Evolutionary conservation across 139 green algal species (phyloP).

Genomic region (Closterium sp.): DNA sequence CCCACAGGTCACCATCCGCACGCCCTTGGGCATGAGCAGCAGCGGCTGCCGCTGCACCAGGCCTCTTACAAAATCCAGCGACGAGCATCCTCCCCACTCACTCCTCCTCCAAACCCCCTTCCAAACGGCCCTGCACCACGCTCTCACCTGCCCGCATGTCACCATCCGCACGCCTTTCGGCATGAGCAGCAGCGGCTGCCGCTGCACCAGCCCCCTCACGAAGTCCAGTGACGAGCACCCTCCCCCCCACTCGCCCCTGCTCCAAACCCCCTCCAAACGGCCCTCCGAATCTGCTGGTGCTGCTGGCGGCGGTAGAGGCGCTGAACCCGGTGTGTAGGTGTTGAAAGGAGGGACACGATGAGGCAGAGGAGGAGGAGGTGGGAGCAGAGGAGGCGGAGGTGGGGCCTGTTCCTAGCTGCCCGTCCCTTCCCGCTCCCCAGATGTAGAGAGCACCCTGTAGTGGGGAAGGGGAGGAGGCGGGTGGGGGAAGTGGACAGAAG

Average conservation of each 20-base stretch:
- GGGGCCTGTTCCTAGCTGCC: constrained; percentile 38
- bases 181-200: background rate
- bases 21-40: background rate
- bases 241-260: background rate
- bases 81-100: background rate
- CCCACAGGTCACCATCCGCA: constrained; percentile 14
- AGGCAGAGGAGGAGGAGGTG: background rate
- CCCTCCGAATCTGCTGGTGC: background rate
- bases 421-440: constrained; percentile 30
- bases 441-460: constrained; percentile 43
- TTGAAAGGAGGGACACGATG: background rate
- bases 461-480: background rate
- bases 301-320: background rate
- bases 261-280: background rate
- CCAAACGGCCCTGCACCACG: too few relatives aligned
- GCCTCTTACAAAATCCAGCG: background rate
- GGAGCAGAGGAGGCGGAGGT: background rate
- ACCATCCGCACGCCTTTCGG: background rate
- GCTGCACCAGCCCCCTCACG: background rate
- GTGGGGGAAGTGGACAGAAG: background rate
- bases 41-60: background rate
- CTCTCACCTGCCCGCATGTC: constrained; percentile 2
- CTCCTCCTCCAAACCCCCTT: background rate
- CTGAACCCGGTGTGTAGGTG: background rate
- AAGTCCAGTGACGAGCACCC: background rate